Evolutionary conservation across 2,329 filamentous ascomycete genomes (phyloP), one percentile per base, ranked within the genome.

Genomic region (Cladophialophora psammophila): DNA sequence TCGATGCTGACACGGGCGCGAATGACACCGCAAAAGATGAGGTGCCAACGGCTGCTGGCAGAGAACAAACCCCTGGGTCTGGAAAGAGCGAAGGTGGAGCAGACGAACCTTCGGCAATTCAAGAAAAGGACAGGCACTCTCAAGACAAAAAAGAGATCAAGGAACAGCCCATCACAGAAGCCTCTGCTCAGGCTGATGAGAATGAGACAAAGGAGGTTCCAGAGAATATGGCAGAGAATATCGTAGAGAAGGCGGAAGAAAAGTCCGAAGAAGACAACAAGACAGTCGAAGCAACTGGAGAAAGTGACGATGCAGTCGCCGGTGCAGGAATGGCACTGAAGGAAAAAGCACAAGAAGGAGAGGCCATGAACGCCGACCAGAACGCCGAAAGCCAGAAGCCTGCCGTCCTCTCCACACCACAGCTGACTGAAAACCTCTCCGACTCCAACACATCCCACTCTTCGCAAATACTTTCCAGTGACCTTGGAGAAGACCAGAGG

Each of bases 401-500:
- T 15, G 38, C 45, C n/a, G 8, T 40, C 13, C 54, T 55, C 31
- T 31, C 60, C 20, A 62, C 60, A 15, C 34, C 54, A 42, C 20
- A 26, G 7, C 15, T 34, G 9, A 40, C 60, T n/a, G n/a, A 45
- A 48, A 55, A 59, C 35, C 45, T 38, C 6, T 64, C 56, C 8
- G 53, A 52, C 26, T 40, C 64, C 26, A 56, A 54, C 38, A 63
- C 63, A 58, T 67, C 35, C 13, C 64, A 18, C 56, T 54, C 63
- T 45, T 62, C 63, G 35, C 70, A 64, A 48, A 40, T 62, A 13
- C 38, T 60, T 36, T 36, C 60, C 12, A 60, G 53, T 26, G 79
- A 82, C 72, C 72, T 79, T 48, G 72, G 80, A 38, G 83, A 86
- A 69, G 87, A 89, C 71, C 80, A 81, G 48, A 86, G 86, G 72